A percentile compares a stretch with the other conserved stretches of the same genome.
These are phyloP conservation scores for Penicillium polonicum DNA, from an alignment of 2,329 filamentous ascomycete genomes.

Conservation along the genomic window DNA sequence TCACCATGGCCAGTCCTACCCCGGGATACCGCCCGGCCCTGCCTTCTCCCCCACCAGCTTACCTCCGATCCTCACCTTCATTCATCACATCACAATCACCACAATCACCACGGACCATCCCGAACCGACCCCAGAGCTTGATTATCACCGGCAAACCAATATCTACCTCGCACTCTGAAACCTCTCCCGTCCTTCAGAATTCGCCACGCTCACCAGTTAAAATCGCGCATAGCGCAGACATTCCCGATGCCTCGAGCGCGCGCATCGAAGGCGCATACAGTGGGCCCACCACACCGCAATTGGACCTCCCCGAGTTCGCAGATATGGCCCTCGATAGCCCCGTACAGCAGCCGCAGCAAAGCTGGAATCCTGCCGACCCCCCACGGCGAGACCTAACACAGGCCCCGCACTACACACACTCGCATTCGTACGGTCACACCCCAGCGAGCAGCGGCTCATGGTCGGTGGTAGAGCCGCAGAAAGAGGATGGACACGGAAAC, in stretches of 20 bases:
- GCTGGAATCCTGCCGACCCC: conserved; percentile 22
- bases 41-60: conserved; percentile 46
- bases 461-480: conserved; percentile 33
- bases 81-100: conserved; percentile 22
- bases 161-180: conserved; percentile 15
- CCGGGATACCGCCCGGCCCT: conserved; percentile 29
- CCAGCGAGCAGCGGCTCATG: conserved; percentile 38
- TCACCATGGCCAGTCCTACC: conserved; percentile 31
- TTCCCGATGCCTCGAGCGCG: conserved; percentile 30
- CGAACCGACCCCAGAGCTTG: conserved; percentile 21
- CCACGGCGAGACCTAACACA: conserved; percentile 28
- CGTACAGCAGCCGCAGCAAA: conserved; percentile 17
- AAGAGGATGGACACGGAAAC: conserved; percentile 22
- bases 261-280: conserved; percentile 29
- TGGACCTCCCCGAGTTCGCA: conserved; percentile 28
- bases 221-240: conserved; percentile 29
- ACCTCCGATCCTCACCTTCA: conserved; percentile 41
- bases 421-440: conserved; percentile 30
- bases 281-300: conserved; percentile 21
- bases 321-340: conserved; percentile 29
- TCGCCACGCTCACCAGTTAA: conserved; percentile 37
- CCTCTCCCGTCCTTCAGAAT: conserved; percentile 29
- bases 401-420: conserved; percentile 13
- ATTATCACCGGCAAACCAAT: conserved; percentile 30
- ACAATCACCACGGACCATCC: conserved; percentile 24